phyloP scores from a whole-genome alignment of 2,329 filamentous ascomycete genomes.

The Aspergillus sp. region DNA sequence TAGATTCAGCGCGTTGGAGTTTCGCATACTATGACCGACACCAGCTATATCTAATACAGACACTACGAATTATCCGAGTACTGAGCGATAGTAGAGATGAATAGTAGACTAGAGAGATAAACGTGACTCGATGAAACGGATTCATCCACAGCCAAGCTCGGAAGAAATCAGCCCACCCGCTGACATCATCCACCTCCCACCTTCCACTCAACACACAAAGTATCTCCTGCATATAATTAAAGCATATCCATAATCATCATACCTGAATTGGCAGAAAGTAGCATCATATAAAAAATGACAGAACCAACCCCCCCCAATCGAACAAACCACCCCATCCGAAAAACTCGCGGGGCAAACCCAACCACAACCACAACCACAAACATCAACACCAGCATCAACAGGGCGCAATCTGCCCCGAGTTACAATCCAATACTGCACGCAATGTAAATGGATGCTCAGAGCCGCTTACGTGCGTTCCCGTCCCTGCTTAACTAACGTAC shows the following conservation, averaged over 20 bases:
- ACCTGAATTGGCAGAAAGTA: background rate
- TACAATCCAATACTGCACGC: constrained; percentile 87
- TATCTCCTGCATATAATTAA: background rate
- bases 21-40: constrained; percentile 13
- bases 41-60: constrained; percentile 18
- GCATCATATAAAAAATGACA: constrained; percentile 9
- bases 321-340: constrained; percentile 2
- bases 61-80: background rate
- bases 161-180: constrained; percentile 6
- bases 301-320: constrained; percentile 11
- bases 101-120: background rate
- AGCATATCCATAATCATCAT: background rate
- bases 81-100: background rate
- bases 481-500: constrained; percentile 3
- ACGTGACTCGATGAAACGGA: background rate
- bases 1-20: constrained; percentile 15
- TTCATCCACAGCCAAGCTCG: background rate
- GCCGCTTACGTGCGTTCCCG: constrained; percentile 70
- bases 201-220: constrained; percentile 1
- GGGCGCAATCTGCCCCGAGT: constrained; percentile 61
- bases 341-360: background rate
- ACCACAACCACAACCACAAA: background rate
- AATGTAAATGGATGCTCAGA: constrained; percentile 87
- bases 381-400: constrained; percentile 2
- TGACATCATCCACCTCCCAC: constrained; percentile 23